Conservation (phyloP, 108 stramenopile genomes). For the Epithemia pelagica region DNA sequence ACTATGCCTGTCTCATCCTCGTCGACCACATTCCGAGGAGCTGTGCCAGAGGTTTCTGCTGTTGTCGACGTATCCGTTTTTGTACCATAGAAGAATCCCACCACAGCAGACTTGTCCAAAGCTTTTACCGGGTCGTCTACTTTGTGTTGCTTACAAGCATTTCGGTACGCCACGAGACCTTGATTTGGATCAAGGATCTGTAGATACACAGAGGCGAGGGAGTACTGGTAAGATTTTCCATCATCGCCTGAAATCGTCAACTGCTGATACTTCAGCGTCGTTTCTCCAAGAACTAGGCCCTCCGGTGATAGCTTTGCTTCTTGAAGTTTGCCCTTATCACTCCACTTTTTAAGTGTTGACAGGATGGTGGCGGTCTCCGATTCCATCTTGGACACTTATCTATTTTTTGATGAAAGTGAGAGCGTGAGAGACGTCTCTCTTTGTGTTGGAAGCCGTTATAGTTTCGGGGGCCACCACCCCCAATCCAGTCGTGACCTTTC, state of each 20-base stretch:
- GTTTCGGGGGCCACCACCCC: too few species aligned
- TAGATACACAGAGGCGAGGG: conserved; percentile 63
- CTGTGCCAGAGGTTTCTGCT: conserved; percentile 4
- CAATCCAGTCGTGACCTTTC: too few species aligned
- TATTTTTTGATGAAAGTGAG: too few species aligned
- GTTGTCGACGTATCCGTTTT: conserved; percentile 1
- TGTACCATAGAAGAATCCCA: conserved; percentile 33
- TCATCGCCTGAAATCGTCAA: not conserved
- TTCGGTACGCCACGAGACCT: conserved; percentile 54
- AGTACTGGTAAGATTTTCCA: conserved; percentile 29
- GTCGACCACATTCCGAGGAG: too few species aligned
- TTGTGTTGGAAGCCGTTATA: too few species aligned
- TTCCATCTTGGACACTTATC: too few species aligned
- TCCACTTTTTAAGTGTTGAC: not conserved
- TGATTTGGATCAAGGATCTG: conserved; percentile 50
- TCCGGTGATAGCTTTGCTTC: not conserved
- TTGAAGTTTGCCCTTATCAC: not conserved
- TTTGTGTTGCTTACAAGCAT: conserved; percentile 59
- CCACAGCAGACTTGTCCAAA: conserved; percentile 45
- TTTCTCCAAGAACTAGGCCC: not conserved
- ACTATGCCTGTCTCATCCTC: conserved; percentile 2
- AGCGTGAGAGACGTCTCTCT: too few species aligned
- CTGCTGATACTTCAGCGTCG: not conserved
- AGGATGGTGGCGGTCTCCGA: too few species aligned
- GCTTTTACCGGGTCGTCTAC: conserved; percentile 71